These are phyloP conservation scores for Coemansia sp. DNA, from an alignment of 192 early-diverging fungal species.

Conservation along the genomic window DNA sequence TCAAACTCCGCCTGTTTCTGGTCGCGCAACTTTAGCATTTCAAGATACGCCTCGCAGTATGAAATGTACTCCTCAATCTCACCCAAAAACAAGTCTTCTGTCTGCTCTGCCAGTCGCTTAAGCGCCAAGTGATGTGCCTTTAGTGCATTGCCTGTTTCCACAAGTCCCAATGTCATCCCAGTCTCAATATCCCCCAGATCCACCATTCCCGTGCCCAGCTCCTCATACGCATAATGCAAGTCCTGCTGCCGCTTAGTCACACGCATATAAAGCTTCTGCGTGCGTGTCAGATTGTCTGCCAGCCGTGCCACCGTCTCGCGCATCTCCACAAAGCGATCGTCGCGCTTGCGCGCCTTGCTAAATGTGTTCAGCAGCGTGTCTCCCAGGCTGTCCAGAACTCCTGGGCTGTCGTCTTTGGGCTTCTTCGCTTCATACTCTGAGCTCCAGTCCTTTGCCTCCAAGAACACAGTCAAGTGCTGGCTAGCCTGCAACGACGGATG, in stretches of 20 bases:
- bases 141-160: constrained; percentile 72
- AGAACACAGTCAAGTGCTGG: constrained; percentile 70
- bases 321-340: constrained; percentile 82
- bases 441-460: constrained; percentile 80
- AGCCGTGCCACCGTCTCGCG: constrained; percentile 78
- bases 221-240: constrained; percentile 72
- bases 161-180: constrained; percentile 72
- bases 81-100: constrained; percentile 62
- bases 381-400: constrained; percentile 77
- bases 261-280: constrained; percentile 79
- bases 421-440: constrained; percentile 57
- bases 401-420: constrained; percentile 50
- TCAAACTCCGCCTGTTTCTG: constrained; percentile 97
- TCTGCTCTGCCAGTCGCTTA: constrained; percentile 62
- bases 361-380: constrained; percentile 88
- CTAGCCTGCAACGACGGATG: constrained; percentile 80
- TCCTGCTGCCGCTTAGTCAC: constrained; percentile 78
- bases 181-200: constrained; percentile 84
- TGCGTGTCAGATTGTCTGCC: constrained; percentile 80
- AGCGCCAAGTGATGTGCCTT: constrained; percentile 67
- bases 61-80: constrained; percentile 82
- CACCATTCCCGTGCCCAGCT: constrained; percentile 73
- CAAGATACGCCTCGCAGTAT: constrained; percentile 57
- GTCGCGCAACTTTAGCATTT: constrained; percentile 77
- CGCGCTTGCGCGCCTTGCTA: constrained; percentile 84